Conservation (phyloP, 2,329 filamentous ascomycete species). For the Allantophomopsis lycopodina region DNA sequence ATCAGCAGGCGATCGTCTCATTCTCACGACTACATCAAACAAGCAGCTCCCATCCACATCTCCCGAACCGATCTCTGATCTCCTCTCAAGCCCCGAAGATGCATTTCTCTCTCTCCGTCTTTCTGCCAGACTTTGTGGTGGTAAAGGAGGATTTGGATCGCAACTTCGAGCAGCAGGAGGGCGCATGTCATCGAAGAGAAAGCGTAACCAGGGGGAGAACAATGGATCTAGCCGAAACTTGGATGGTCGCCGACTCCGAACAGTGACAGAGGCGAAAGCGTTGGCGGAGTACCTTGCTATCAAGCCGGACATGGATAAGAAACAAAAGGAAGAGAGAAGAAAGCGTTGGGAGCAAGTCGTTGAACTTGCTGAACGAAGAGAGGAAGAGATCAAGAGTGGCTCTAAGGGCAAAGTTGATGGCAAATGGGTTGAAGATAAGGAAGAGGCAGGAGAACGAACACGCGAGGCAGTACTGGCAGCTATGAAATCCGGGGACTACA, state of each 20-base stretch:
- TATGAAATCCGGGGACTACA: conserved; percentile 50
- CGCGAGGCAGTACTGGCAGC: conserved; percentile 60
- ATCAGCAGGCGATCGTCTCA: conserved; percentile 42
- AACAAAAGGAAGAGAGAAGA: conserved; percentile 76
- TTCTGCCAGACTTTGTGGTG: conserved; percentile 67
- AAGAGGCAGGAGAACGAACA: conserved; percentile 76
- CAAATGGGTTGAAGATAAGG: conserved; percentile 91
- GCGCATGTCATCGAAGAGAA: conserved; percentile 88
- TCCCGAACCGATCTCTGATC: conserved; percentile 38
- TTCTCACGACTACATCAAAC: conserved; percentile 73
- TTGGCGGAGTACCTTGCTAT: conserved; percentile 89
- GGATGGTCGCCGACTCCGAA: conserved; percentile 78
- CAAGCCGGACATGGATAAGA: conserved; percentile 94
- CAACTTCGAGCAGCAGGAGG: conserved; percentile 93
- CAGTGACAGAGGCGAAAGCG: conserved; percentile 89
- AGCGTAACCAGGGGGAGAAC: conserved; percentile 69
- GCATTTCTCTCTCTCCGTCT: conserved; percentile 75
- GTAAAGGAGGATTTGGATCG: conserved; percentile 95
- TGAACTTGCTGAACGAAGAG: conserved; percentile 66
- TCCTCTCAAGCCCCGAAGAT: conserved; percentile 42
- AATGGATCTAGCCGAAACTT: conserved; percentile 89
- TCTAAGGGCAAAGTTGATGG: conserved; percentile 63
- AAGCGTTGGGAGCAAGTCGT: conserved; percentile 83
- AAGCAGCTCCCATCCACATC: conserved; percentile 47
- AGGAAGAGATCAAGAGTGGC: conserved; percentile 71